A percentile compares a stretch with the other conserved stretches of the same genome.
phyloP scores from a whole-genome alignment of 2,329 filamentous ascomycete genomes.

The Myriosclerotinia scirpicola region DNA sequence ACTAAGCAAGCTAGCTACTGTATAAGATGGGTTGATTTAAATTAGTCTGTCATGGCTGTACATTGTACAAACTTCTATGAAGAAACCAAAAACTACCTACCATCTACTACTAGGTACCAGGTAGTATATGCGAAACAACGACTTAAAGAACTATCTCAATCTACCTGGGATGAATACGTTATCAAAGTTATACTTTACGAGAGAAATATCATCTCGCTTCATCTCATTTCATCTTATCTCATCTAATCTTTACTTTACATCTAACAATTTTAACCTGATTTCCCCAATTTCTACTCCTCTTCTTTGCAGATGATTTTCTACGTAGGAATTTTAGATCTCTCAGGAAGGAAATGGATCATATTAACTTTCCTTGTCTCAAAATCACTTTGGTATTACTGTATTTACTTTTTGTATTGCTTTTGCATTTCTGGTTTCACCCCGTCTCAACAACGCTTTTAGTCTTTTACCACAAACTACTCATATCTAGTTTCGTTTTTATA shows the following conservation, averaged over 20 bases:
- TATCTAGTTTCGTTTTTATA: neutral
- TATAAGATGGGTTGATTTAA: neutral
- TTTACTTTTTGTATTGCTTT: neutral
- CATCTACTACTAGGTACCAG: no score
- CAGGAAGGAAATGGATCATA: neutral
- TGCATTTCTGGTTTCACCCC: neutral
- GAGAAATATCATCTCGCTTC: neutral
- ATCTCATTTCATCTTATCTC: neutral
- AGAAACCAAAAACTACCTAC: neutral
- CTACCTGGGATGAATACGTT: neutral
- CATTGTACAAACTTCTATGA: constrained; percentile 2
- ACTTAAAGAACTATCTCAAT: neutral
- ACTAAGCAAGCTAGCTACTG: no score
- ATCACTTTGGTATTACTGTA: neutral
- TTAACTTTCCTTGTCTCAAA: constrained; percentile 7
- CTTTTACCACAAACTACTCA: neutral
- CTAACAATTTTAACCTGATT: neutral
- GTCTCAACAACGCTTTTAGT: neutral
- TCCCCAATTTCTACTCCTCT: constrained; percentile 1
- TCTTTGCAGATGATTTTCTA: neutral
- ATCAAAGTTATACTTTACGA: neutral
- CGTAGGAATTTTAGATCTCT: neutral
- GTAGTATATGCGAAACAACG: neutral
- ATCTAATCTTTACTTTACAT: neutral
- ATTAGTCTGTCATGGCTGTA: neutral